These are phyloP conservation scores for Erucastrum elatum DNA, from an alignment of 345 rosid genomes.

Conservation along the genomic window DNA sequence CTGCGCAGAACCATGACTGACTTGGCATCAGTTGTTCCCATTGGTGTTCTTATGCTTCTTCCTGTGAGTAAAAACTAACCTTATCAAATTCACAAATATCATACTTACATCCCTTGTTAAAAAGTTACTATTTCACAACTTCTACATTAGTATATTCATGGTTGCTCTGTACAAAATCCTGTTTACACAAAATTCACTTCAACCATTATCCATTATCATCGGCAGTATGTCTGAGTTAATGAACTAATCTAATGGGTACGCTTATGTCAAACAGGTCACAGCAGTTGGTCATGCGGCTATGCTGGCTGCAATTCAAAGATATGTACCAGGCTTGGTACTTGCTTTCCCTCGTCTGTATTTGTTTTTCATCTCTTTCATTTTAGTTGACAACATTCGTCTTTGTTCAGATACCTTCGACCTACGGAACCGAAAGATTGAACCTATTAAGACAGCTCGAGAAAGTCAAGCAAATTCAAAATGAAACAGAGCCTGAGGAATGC, in stretches of 20 bases:
- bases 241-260: slow-evolving; percentile 11
- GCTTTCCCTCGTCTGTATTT: slow-evolving; percentile 6
- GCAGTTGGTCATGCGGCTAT: slow-evolving; percentile 98
- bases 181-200: neutral
- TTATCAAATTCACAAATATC: neutral
- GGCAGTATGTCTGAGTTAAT: neutral
- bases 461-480: slow-evolving; percentile 69
- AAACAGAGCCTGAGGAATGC: slow-evolving; percentile 55
- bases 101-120: neutral
- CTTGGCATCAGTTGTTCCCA: slow-evolving; percentile 90
- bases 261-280: slow-evolving; percentile 62
- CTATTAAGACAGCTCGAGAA: slow-evolving; percentile 91
- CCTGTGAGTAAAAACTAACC: slow-evolving; percentile 62
- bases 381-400: slow-evolving; percentile 4
- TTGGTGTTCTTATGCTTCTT: slow-evolving; percentile 93
- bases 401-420: slow-evolving; percentile 88
- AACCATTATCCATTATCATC: neutral
- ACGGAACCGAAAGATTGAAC: slow-evolving; percentile 87
- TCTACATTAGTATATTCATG: neutral
- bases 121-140: neutral
- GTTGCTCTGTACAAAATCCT: neutral
- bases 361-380: neutral
- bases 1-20: slow-evolving; percentile 83
- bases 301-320: slow-evolving; percentile 94
- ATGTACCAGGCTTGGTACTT: slow-evolving; percentile 70